These are phyloP conservation scores for Aspergillus hiratsukae DNA, from an alignment of 2,329 filamentous ascomycete species.

Conservation along the genomic window DNA sequence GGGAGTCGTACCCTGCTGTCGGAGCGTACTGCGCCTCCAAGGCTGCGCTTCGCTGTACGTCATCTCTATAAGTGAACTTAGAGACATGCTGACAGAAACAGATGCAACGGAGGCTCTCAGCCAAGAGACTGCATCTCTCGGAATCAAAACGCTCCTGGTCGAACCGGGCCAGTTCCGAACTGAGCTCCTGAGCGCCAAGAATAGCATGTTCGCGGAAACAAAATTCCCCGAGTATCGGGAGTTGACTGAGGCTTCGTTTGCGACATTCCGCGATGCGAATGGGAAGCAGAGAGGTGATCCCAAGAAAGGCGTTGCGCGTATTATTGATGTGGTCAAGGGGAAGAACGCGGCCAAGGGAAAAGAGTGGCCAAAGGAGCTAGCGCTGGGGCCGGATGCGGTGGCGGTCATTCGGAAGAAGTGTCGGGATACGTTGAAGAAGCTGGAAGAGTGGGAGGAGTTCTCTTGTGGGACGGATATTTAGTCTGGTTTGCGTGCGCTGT, in stretches of 20 bases:
- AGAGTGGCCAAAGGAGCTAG: constrained; percentile 21
- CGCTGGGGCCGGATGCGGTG: constrained; percentile 25
- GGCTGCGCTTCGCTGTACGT: constrained; percentile 10
- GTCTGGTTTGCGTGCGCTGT: background rate
- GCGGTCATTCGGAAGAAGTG: constrained; percentile 4
- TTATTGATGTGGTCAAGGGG: constrained; percentile 29
- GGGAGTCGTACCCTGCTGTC: constrained; percentile 21
- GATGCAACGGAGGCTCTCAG: constrained; percentile 12
- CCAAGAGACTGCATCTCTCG: constrained; percentile 30
- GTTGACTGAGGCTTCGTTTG: constrained; percentile 14
- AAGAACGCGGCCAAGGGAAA: constrained; percentile 19
- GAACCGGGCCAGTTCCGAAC: constrained; percentile 38
- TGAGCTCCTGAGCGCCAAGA: constrained; percentile 19
- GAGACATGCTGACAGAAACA: background rate
- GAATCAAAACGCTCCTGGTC: constrained; percentile 32
- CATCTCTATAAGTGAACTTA: background rate
- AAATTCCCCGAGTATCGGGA: constrained; percentile 21
- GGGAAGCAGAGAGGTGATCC: constrained; percentile 26
- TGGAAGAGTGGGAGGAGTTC: constrained; percentile 8
- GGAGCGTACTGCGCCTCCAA: constrained; percentile 37
- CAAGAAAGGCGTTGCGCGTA: constrained; percentile 25
- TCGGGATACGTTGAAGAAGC: constrained; percentile 1
- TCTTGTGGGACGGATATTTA: constrained; percentile 3
- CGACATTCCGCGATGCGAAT: constrained; percentile 17
- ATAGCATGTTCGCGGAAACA: constrained; percentile 5